A percentile compares a stretch with the other conserved stretches of the same genome.
These are phyloP conservation scores for Jackrogersella multiformis DNA, from an alignment of 495 filamentous ascomycete genomes.

Conservation along the genomic window DNA sequence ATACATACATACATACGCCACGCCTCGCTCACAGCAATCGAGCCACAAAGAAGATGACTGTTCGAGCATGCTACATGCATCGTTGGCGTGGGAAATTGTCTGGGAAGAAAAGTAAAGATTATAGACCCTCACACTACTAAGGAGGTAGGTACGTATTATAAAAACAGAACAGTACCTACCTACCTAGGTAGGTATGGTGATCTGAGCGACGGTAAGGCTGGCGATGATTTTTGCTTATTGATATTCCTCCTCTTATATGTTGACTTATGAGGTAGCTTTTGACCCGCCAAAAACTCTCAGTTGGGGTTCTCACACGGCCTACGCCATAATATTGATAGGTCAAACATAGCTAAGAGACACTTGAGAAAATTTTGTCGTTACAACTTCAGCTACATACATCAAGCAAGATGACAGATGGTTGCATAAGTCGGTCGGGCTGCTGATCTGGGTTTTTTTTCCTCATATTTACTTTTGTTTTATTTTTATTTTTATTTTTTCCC, in stretches of 20 bases:
- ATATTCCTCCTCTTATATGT: not conserved
- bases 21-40: conserved; percentile 37
- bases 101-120: conserved; percentile 8
- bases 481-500: no score
- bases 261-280: not conserved
- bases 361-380: not conserved
- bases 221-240: conserved; percentile 16
- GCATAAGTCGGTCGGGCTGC: not conserved
- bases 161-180: no score
- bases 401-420: conserved; percentile 2
- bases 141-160: no score
- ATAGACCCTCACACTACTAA: no score
- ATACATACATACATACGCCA: conserved; percentile 13
- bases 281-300: not conserved
- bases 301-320: conserved; percentile 12
- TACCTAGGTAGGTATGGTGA: no score
- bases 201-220: conserved; percentile 20
- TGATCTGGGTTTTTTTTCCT: conserved; percentile 3
- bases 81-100: conserved; percentile 8
- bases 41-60: conserved; percentile 36
- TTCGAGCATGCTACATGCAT: conserved; percentile 15
- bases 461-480: no score
- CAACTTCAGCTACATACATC: conserved; percentile 9
- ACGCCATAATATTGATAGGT: conserved; percentile 13
- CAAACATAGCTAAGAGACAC: not conserved